Conservation (phyloP, 768 basidiomycete genomes). For the Pholiota molesta region DNA sequence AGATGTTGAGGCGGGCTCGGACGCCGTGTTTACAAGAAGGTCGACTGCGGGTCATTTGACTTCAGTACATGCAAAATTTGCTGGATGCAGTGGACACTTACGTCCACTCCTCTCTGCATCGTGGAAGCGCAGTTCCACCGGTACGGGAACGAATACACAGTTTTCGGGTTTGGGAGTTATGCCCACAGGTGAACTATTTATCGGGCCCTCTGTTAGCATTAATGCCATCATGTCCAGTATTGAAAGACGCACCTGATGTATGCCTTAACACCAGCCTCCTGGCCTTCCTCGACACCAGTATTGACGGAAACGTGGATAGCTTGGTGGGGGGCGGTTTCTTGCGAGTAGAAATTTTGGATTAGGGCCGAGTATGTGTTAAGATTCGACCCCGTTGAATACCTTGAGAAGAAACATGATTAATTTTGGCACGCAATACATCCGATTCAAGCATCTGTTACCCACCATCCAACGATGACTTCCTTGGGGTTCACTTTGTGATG, state of each 20-base stretch:
- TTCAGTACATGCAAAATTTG: neutral
- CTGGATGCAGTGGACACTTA: slow-evolving; percentile 43
- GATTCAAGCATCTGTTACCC: slow-evolving; percentile 29
- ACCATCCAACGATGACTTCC: slow-evolving; percentile 97
- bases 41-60: slow-evolving; percentile 62
- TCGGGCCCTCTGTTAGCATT: slow-evolving; percentile 9
- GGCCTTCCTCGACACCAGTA: slow-evolving; percentile 70
- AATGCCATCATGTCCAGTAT: slow-evolving; percentile 8
- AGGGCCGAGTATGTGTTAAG: slow-evolving; percentile 95
- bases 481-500: slow-evolving; percentile 82
- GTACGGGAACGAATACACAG: slow-evolving; percentile 91
- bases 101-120: slow-evolving; percentile 85
- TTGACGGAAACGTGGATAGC: slow-evolving; percentile 92
- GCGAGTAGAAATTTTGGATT: slow-evolving; percentile 96
- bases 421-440: slow-evolving; percentile 1
- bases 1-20: slow-evolving; percentile 47
- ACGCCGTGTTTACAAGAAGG: slow-evolving; percentile 58
- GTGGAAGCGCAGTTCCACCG: slow-evolving; percentile 82
- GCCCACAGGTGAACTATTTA: slow-evolving; percentile 79
- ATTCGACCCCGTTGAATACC: slow-evolving; percentile 92
- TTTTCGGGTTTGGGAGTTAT: slow-evolving; percentile 91
- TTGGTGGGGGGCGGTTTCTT: slow-evolving; percentile 86
- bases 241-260: slow-evolving; percentile 70
- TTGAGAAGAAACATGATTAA: slow-evolving; percentile 30
- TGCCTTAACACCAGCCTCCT: slow-evolving; percentile 78